Evolutionary conservation across 768 basidiomycete genomes (phyloP), one percentile per base, ranked within the genome.

Genomic region (Phylloporus arenicola): DNA sequence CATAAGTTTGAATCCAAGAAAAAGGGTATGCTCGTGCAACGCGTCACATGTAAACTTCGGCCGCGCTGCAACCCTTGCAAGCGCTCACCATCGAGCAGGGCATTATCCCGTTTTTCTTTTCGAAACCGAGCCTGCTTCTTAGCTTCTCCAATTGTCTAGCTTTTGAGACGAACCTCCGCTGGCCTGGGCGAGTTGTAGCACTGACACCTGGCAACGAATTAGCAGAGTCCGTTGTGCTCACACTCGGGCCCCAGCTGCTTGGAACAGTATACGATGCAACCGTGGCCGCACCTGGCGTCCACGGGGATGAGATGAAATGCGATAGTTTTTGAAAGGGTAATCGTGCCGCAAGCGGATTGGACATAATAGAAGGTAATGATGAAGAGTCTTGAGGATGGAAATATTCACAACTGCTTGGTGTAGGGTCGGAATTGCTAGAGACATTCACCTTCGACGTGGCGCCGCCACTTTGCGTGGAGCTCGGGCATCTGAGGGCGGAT

Each of bases 131-230:
- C 55, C 82, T 78, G 29, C 65, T 59, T 63, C 73, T 75, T 58
- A 90, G 68, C 67, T 77, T 81, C 62, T 79, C 77, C 57, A 90
- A 64, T 64, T 91, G 88, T 55, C 72, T 76, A 58, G 83, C 77
- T 62, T 77, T 83, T 24, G 82, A 75, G 42, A 86, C 82, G 61
- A 73, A 86, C 51, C 50, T 68, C 67, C 53, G 69, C 58, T 59
- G 55, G 41, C 48, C 53, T 42, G 52, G 41, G 56, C 37, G 37
- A 43, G 39, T 57, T 37, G 53, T 42, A 51, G 31, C 35, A 40
- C 42, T 47, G 43, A 47, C 52, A 48, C 44, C 25, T 30, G 54
- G 45, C 29, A 45, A 47, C 34, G 57, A 48, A 10, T 56, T 25
- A 33, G 46, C 46, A 45, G 55, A 50, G 35, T 52, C 46, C 47